Evolutionary conservation across 768 basidiomycete species (phyloP), one percentile per base, ranked within the genome.

Genomic region (Macrolepiota fuliginosa): DNA sequence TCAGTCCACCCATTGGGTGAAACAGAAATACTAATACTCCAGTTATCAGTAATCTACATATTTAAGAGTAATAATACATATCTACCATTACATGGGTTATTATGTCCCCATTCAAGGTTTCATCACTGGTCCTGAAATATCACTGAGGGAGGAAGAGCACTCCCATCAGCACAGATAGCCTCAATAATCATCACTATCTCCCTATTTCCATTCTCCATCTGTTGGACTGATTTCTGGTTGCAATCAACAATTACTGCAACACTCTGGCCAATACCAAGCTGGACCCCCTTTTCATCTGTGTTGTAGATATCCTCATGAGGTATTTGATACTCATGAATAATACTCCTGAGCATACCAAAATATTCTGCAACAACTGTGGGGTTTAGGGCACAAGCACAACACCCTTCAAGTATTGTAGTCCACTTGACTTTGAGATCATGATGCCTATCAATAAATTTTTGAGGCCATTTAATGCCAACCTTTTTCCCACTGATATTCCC

Each of bases 121-220:
- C 52, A 25, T 1, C 61, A 56, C 29, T 64, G 62, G 0, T 72
- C 77, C 37, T 77, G 51, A 62, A 79, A 79, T 25, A 82, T 71
- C 39, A 81, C 71, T 10, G 69, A 68, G 1, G 79, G 78, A 6
- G 53, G 64, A 10, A 80, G 55, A 10, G 66, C 65, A 1, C 65
- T 62, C 19, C 81, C 77, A 69, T 79, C 77, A 2, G 81, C 75
- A 51, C 72, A 76, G 1, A 79, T 62, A 62, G 69, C 67, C 62
- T 82, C 77, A 45, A 83, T 76, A 22, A 81, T 64, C 0, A 80
- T 83, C 12, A 83, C 74, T 0, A 81, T 70, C 62, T 36, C 12
- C 5, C 12, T 4, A 36, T 36, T 12, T 36, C 45, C 19, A 4
- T 2, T 46, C 32, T 24, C 22, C 9, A 56, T 45, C 42, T 56